Evolutionary conservation across 2,329 filamentous ascomycete species (phyloP).

Genomic region (Apiospora koreana): DNA sequence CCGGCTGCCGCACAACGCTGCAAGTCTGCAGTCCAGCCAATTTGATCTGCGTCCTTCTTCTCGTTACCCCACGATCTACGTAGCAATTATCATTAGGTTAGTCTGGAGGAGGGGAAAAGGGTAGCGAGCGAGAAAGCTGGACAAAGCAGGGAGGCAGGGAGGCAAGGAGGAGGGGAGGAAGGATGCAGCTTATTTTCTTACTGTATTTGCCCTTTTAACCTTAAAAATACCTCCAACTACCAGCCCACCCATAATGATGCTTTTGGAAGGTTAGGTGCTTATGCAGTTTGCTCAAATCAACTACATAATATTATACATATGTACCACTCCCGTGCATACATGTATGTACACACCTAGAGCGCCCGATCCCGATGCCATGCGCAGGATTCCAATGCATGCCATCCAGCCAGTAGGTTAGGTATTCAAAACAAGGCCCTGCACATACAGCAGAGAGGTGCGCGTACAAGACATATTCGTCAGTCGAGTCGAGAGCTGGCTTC

Average conservation of each 20-base stretch:
- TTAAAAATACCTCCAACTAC: not conserved
- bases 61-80: conserved; percentile 7
- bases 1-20: not conserved
- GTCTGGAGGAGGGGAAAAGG: not conserved
- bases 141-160: too few relatives aligned
- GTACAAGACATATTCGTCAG: not conserved
- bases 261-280: not conserved
- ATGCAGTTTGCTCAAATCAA: not conserved
- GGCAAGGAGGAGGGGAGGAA: too few relatives aligned
- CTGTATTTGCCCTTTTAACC: not conserved
- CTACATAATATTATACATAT: too few relatives aligned
- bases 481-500: not conserved
- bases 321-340: not conserved
- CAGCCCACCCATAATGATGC: not conserved
- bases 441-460: not conserved
- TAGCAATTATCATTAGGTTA: not conserved
- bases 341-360: too few relatives aligned
- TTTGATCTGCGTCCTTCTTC: not conserved
- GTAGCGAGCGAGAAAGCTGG: too few relatives aligned
- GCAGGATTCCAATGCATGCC: not conserved
- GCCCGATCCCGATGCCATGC: not conserved
- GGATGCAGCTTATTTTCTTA: too few relatives aligned
- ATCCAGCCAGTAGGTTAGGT: not conserved
- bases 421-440: not conserved
- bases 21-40: not conserved